phyloP scores from a whole-genome alignment of 352 stramenopile species.

The Thalassiosira delicatula region DNA sequence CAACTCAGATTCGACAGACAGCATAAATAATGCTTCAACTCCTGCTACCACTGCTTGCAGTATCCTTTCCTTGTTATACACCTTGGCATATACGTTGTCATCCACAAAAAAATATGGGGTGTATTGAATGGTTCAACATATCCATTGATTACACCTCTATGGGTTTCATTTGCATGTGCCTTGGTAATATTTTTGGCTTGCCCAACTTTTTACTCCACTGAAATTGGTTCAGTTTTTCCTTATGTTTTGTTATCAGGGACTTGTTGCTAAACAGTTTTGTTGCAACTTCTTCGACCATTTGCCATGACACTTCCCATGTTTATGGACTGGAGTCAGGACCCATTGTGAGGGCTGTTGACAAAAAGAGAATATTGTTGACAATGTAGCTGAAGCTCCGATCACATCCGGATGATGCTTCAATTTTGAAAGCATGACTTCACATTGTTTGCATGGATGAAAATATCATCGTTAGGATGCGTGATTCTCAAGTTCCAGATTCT shows the following conservation, averaged over 20 bases:
- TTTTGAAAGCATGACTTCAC: conserved; percentile 23
- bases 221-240: too few relatives aligned
- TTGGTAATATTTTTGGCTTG: too few relatives aligned
- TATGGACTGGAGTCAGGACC: too few relatives aligned
- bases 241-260: too few relatives aligned
- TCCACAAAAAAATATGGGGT: conserved; percentile 42
- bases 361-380: too few relatives aligned
- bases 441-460: conserved; percentile 3
- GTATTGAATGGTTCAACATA: conserved; percentile 14
- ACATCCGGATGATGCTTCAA: too few relatives aligned
- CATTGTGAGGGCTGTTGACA: too few relatives aligned
- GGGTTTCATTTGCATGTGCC: not conserved
- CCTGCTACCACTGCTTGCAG: conserved; percentile 22
- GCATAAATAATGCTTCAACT: conserved; percentile 53
- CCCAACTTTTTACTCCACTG: too few relatives aligned
- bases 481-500: conserved; percentile 8
- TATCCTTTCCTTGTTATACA: conserved; percentile 29
- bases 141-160: conserved; percentile 24
- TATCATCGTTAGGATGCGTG: conserved; percentile 1
- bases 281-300: too few relatives aligned
- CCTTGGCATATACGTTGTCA: conserved; percentile 36
- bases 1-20: conserved; percentile 30
- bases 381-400: too few relatives aligned
- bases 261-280: too few relatives aligned
- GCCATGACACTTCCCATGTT: too few relatives aligned